Base-by-base conservation (phyloP, 495 filamentous ascomycete species). In the Cryomyces minteri region DNA sequence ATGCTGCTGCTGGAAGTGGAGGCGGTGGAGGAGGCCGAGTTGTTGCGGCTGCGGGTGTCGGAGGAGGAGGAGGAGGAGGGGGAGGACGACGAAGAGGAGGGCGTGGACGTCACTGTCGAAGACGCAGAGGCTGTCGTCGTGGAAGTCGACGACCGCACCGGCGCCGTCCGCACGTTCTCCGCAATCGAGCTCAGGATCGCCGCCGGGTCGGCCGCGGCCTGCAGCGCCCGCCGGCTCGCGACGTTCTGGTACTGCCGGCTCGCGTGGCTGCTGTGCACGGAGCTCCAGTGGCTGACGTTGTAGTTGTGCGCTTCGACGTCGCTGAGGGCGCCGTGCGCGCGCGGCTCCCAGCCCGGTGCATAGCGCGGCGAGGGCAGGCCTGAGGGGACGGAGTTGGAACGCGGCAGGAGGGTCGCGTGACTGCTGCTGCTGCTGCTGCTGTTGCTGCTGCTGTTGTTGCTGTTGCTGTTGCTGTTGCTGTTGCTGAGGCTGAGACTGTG, bases 161-260 rank as follows among this genome's bases (percentile, higher is more conserved):
- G 18, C 18, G 18, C 18, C 9, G 9, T 37, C 34, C 9, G 8
- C 34, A 37, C 12, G 34, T 12, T 37, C 33, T 18, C 12, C 6
- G 53, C 39, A 6, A 55, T 45, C 7, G 51, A 43, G 14, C 45
- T 50, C 1, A 25, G 18, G 18, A 25, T 25, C 18, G 18, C 18
- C 18, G 18, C 18, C 18, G 18, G 18, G 18, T 25, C 18, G 6
- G 53, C 51, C 36, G 51, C 46, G 7, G 48, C 47, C 41, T 50
- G 42, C 32, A 37, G 53, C 12, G 56, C 51, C n/a, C 56, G 48
- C 6, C 56, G 54, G 39, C 48, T 39, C 11, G 56, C 56, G 11
- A 59, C 56, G 31, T 42, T 46, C 31, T 56, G 44, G 37, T 57
- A 57, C 34, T 59, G 56, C 6, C 52, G 48, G 9, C 32, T 40